Percentiles rank a stretch among this genome's conserved stretches.
These are phyloP conservation scores for Verticillium nonalfalfae DNA, from an alignment of 2,329 filamentous ascomycete species.

Conservation along the genomic window DNA sequence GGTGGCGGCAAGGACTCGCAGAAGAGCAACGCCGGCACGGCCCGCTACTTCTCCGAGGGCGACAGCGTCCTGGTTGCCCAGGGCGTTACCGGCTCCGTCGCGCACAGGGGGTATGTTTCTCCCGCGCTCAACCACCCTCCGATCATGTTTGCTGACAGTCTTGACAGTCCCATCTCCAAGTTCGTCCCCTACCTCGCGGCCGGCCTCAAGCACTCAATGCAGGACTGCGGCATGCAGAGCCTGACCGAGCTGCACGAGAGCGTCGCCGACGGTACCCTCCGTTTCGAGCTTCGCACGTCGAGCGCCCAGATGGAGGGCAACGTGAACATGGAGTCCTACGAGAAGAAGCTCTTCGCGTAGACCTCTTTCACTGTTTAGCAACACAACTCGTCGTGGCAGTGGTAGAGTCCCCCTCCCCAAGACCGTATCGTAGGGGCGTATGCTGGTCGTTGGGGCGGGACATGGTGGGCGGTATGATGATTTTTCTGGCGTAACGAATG, in stretches of 20 bases:
- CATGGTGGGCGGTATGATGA: neutral
- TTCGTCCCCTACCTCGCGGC: conserved; percentile 95
- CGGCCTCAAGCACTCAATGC: conserved; percentile 93
- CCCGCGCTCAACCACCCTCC: neutral
- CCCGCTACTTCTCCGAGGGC: conserved; percentile 96
- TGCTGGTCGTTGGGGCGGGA: neutral
- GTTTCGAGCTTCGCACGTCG: conserved; percentile 90
- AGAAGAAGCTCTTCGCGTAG: conserved; percentile 98
- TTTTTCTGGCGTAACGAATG: conserved; percentile 4
- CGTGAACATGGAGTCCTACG: conserved; percentile 97
- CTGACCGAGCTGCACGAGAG: conserved; percentile 69
- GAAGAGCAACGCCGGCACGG: conserved; percentile 88
- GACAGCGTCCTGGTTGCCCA: conserved; percentile 93
- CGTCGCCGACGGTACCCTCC: conserved; percentile 67
- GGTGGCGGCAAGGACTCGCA: conserved; percentile 64
- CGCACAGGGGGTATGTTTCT: conserved; percentile 59
- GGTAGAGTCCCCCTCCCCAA: neutral
- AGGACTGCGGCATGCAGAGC: conserved; percentile 87
- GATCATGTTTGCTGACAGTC: conserved; percentile 20
- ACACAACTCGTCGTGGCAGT: neutral
- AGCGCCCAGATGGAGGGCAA: conserved; percentile 95
- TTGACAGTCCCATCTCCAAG: conserved; percentile 69
- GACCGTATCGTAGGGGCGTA: neutral
- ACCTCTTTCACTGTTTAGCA: neutral
- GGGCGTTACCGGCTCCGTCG: conserved; percentile 83